Conservation (phyloP, 768 basidiomycete genomes). For the Mycena capillaripes region DNA sequence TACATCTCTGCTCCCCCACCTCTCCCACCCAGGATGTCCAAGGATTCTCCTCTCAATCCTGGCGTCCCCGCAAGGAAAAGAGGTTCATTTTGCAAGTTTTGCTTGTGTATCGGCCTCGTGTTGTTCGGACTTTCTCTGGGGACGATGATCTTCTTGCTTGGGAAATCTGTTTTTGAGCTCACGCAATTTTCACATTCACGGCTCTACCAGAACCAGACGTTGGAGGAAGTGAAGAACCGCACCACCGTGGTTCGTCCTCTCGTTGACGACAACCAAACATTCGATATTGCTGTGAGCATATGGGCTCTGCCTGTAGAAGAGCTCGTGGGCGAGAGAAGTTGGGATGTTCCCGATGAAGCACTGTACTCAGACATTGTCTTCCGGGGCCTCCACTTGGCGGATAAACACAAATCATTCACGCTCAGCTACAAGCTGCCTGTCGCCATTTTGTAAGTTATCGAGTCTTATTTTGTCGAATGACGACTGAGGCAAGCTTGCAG, state of each 20-base stretch:
- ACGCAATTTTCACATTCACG: constrained; percentile 24
- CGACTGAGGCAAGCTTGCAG: not conserved
- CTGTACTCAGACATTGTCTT: constrained; percentile 33
- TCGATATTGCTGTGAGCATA: no score
- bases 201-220: constrained; percentile 32
- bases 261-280: constrained; percentile 24
- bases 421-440: no score
- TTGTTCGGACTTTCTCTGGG: constrained; percentile 12
- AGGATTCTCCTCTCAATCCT: constrained; percentile 4
- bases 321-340: not conserved
- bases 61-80: constrained; percentile 7
- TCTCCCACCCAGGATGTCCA: not conserved
- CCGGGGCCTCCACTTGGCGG: no score
- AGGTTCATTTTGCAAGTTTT: constrained; percentile 11
- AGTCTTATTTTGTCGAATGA: no score
- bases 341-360: constrained; percentile 9
- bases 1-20: constrained; percentile 83
- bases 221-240: constrained; percentile 24
- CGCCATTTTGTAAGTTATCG: no score
- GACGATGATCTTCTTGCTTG: not conserved
- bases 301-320: constrained; percentile 21
- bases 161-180: not conserved
- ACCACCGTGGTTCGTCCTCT: constrained; percentile 30
- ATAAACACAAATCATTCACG: no score
- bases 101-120: not conserved